These are phyloP conservation scores for Saccharomycopsis selenospora DNA, from an alignment of 805 yeast genomes.

Conservation along the genomic window DNA sequence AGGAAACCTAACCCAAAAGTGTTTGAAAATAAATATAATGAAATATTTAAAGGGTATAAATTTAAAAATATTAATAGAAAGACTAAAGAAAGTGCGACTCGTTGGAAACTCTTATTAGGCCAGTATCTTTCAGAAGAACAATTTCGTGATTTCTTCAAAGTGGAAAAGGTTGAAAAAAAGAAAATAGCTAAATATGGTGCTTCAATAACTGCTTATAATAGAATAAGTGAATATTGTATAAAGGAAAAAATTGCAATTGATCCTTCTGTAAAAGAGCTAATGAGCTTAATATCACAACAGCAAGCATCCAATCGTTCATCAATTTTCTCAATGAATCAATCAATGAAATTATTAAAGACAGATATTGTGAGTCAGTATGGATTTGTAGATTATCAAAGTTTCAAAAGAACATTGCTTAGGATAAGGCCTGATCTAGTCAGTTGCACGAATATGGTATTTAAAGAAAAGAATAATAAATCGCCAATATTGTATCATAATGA, in stretches of 20 bases:
- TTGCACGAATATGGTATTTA: background rate
- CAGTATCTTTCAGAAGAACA: background rate
- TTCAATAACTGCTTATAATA: background rate
- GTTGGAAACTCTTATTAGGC: background rate
- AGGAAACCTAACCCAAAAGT: no score
- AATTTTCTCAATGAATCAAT: background rate
- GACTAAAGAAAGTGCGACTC: no score
- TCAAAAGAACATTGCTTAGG: no score
- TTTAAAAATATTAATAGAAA: no score
- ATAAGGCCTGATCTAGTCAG: no score
- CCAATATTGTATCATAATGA: background rate
- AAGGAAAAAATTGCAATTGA: background rate
- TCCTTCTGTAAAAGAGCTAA: background rate
- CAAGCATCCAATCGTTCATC: no score
- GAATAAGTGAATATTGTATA: background rate
- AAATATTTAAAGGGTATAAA: no score
- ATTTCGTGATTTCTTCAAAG: background rate
- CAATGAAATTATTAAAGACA: background rate
- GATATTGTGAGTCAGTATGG: background rate
- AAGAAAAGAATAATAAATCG: background rate
- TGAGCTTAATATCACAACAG: no score
- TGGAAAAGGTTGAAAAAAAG: background rate
- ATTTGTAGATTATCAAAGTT: background rate
- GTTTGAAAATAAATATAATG: no score
- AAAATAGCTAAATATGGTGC: background rate